Evolutionary conservation across 371 early-diverging fungal species (phyloP), one percentile per base, ranked within the genome.

Genomic region (Lichtheimia ornata): DNA sequence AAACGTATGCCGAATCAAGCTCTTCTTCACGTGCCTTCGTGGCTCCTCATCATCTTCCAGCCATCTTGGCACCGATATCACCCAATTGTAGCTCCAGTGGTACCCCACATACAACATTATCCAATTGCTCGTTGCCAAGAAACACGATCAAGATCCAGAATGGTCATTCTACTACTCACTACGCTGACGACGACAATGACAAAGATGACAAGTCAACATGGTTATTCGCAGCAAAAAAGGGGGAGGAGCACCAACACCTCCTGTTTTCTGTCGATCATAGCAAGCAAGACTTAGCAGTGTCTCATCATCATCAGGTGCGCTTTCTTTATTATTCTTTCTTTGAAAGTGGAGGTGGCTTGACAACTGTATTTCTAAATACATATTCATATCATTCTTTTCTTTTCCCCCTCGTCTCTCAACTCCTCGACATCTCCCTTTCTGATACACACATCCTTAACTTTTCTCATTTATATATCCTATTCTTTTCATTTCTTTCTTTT

Each of bases 1-100:
- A 35, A 35, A 35, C 35, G 54, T 17, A 41, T 54, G 30, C 54
- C 54, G 54, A 54, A 54, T 40, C 41, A 54, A 54, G 54, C 41
- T 14, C 54, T 54, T 13, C 54, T 54, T 54, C 54, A 54, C 54
- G 54, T 54, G 54, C 41, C 35, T 6, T 35, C 35, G 9, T 35
- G 54, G 54, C 41, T 41, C 54, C 54, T 40, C 41, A 41, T 41
- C 54, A 54, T 54, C 54, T 54, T 11, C 22, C 54, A 41, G 20
- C 54, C 41, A 54, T 54, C 41, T 41, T 28, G 41, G 54, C 41
- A 54, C 41, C 54, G 22, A 54, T 35, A 35, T 40, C 54, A 54
- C 18, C 17, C 54, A 40, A n/a, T 20, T 6, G 22, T 15, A 9
- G 41, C 13, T 17, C 41, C 54, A 54, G 1, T 41, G 18, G 18